Evolutionary conservation across 495 filamentous ascomycete species (phyloP).

Genomic region (Tuber aestivum): DNA sequence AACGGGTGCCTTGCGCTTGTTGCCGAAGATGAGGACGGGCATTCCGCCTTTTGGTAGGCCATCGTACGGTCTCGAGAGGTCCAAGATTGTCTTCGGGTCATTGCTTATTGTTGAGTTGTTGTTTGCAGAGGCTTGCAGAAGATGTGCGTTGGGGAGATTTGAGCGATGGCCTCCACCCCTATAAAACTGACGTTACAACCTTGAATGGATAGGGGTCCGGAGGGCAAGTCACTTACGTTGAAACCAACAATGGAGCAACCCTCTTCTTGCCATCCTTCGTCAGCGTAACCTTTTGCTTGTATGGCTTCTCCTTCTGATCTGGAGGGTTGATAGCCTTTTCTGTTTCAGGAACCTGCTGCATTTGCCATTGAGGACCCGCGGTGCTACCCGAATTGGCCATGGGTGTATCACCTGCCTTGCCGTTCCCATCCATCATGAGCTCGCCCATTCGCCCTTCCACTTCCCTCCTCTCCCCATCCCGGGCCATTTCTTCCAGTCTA

Average conservation of each 20-base stretch:
- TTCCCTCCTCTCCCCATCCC: constrained; percentile 77
- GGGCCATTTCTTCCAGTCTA: constrained; percentile 82
- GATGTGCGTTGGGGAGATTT: constrained; percentile 42
- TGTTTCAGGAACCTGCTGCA: constrained; percentile 42
- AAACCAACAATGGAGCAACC: constrained; percentile 85
- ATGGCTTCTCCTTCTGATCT: constrained; percentile 51
- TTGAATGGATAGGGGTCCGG: neutral
- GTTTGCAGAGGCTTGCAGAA: constrained; percentile 49
- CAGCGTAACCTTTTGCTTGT: constrained; percentile 81
- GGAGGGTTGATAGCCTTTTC: constrained; percentile 45
- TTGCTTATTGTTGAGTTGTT: constrained; percentile 57
- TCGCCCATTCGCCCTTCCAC: constrained; percentile 95
- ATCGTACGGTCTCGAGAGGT: constrained; percentile 90
- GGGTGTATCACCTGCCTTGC: constrained; percentile 26
- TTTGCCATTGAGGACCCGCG: constrained; percentile 47
- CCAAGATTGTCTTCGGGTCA: constrained; percentile 74
- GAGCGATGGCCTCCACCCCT: constrained; percentile 41
- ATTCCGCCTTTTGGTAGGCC: constrained; percentile 87
- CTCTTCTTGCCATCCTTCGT: constrained; percentile 97
- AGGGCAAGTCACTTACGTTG: constrained; percentile 49
- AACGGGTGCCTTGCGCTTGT: constrained; percentile 77
- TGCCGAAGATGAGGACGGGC: constrained; percentile 76
- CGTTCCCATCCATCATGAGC: constrained; percentile 74
- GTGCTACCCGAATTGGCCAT: constrained; percentile 38
- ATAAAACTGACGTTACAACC: constrained; percentile 3